Evolutionary conservation across 257 asterid genomes (phyloP).

Genomic region (Salvia splendens): DNA sequence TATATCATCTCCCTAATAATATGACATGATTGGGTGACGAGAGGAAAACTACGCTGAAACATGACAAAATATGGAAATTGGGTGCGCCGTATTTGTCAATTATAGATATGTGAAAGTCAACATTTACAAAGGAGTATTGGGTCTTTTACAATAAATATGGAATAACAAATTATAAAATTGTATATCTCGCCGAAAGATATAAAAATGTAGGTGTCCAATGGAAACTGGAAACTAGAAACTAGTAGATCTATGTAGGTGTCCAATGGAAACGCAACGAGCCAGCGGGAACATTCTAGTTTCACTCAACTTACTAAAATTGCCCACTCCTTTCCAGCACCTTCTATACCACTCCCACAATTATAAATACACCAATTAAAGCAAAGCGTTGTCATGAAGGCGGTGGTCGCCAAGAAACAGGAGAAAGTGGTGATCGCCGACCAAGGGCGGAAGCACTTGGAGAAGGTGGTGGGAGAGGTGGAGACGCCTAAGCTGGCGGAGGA

Average conservation of each 20-base stretch:
- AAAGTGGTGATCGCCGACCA: slow-evolving; percentile 44
- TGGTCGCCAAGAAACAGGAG: slow-evolving; percentile 38
- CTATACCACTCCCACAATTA: slow-evolving; percentile 26
- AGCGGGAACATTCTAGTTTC: slow-evolving; percentile 37
- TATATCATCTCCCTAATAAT: too few relatives aligned
- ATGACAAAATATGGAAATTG: too few relatives aligned
- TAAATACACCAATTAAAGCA: too few relatives aligned
- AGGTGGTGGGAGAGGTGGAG: slow-evolving; percentile 57
- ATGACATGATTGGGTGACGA: too few relatives aligned
- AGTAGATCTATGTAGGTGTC: background rate
- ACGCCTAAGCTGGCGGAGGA: slow-evolving; percentile 49
- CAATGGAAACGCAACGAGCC: background rate
- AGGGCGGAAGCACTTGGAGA: slow-evolving; percentile 54
- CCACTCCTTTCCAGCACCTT: slow-evolving; percentile 48
- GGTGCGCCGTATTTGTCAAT: too few relatives aligned
- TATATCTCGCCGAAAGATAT: background rate
- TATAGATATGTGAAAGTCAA: too few relatives aligned
- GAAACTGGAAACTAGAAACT: background rate
- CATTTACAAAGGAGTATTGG: too few relatives aligned
- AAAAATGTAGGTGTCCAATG: background rate
- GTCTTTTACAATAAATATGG: too few relatives aligned
- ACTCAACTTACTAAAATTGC: background rate
- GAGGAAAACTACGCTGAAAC: too few relatives aligned
- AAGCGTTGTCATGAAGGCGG: too few relatives aligned
- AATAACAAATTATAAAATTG: too few relatives aligned